Percentiles rank a stretch among this genome's conserved stretches.
Conservation (phyloP, 78 protist species). For the Dictyostelium firmibasis region DNA sequence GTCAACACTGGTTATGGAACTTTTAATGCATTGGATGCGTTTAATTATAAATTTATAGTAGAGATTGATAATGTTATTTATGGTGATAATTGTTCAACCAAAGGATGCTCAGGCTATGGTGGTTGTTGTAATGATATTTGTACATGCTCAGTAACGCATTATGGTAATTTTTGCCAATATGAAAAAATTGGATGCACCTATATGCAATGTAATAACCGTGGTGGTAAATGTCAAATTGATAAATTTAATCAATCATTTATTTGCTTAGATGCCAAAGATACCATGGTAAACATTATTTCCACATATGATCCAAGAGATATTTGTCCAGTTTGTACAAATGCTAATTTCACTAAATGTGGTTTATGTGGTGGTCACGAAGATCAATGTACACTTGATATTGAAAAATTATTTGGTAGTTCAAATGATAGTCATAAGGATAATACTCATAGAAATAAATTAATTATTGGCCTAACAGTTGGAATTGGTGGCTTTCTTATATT, state of each 20-base stretch:
- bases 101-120: not conserved
- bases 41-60: not conserved
- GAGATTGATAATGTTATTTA: not conserved
- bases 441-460: not conserved
- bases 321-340: not conserved
- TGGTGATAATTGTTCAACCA: not conserved
- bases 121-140: not conserved
- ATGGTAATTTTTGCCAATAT: conserved; percentile 1
- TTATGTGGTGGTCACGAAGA: conserved; percentile 40
- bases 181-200: not conserved
- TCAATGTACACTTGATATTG: not conserved
- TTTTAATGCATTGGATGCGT: conserved; percentile 20
- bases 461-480: not conserved
- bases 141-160: not conserved
- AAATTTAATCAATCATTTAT: not conserved
- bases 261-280: not conserved
- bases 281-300: too few species aligned
- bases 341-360: conserved; percentile 1
- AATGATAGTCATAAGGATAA: not conserved
- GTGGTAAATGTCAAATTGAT: conserved; percentile 41
- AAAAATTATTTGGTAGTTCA: not conserved
- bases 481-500: not conserved
- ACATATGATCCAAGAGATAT: not conserved
- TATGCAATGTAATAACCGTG: conserved; percentile 7
- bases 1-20: conserved; percentile 49